Evolutionary conservation across 179 eudicot species (phyloP).

Genomic region (Beta corolliflora): DNA sequence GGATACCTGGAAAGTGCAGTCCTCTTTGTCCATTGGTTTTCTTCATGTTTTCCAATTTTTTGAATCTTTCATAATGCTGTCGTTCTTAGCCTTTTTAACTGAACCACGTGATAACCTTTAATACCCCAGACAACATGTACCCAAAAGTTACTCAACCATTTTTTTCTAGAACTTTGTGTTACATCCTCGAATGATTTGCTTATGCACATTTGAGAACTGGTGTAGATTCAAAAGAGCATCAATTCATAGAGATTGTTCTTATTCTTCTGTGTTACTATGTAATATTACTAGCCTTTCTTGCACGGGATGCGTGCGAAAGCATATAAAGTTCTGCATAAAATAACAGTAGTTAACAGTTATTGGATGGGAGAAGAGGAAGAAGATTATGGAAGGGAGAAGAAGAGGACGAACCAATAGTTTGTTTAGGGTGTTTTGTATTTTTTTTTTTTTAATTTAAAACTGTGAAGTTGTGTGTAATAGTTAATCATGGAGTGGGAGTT

Average conservation of each 20-base stretch:
- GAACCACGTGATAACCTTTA: neutral
- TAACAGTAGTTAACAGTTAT: no score
- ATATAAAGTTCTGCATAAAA: no score
- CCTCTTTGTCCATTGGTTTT: neutral
- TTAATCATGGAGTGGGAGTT: no score
- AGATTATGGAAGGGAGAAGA: no score
- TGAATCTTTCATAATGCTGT: neutral
- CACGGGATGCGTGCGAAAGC: no score
- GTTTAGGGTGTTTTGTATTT: no score
- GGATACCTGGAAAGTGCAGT: neutral
- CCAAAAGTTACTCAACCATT: no score
- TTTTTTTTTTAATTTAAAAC: no score
- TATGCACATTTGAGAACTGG: neutral
- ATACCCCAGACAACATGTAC: neutral
- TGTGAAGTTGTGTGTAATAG: no score
- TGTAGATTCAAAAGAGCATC: neutral
- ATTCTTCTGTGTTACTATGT: neutral
- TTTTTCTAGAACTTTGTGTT: neutral
- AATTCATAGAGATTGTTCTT: neutral
- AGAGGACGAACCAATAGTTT: no score
- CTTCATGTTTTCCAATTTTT: neutral
- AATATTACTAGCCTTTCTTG: neutral
- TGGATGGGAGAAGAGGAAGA: no score
- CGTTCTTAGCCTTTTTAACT: neutral
- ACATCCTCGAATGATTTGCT: neutral